Base-by-base conservation (phyloP, 2,329 filamentous ascomycete species). In the Colletotrichum lentis region DNA sequence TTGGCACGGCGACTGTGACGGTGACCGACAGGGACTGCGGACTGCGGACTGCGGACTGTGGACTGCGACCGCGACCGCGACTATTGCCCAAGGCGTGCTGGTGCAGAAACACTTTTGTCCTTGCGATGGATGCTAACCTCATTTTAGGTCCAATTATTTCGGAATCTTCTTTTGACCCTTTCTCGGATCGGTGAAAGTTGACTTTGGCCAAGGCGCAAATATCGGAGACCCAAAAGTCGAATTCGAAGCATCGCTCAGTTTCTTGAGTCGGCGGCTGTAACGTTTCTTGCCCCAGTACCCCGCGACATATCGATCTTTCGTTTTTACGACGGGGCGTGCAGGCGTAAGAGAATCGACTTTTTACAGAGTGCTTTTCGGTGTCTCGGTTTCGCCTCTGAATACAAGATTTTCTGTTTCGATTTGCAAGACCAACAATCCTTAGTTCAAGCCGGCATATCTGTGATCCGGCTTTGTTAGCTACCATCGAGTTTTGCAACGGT, bases 261-360 rank as follows among this genome's bases (percentile, higher is more conserved):
- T 65, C 59, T 57, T 65, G 67, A 59, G 53, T 69, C 58, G 68
- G 64, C 69, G 64, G 59, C 70, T 67, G 50, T 59, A 65, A 54
- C 58, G 62, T 68, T 69, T 69, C 52, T 50, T 64, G 60, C 68
- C 68, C 69, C 60, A 68, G 62, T 64, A 68, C 47, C 60, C 63
- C 52, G 55, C 60, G 53, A 52, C 50, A 65, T 60, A 50, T 71
- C 64, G 27, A 67, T 57, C 50, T 71, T 62, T 64, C 56, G 74
- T 72, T 65, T 58, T 52, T 64, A 73, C 71, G 52, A 74, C 73
- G 74, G 73, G 77, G 79, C 78, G 79, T 80, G 78, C 77, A 73
- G 78, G 79, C 77, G 78, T 81, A 76, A 75, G 73, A 78, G 72
- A 77, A 71, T 73, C 76, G 74, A 76, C 74, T 72, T 76, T 76